Evolutionary conservation across 495 filamentous ascomycete genomes (phyloP).

Genomic region (Trichoderma gamsii): DNA sequence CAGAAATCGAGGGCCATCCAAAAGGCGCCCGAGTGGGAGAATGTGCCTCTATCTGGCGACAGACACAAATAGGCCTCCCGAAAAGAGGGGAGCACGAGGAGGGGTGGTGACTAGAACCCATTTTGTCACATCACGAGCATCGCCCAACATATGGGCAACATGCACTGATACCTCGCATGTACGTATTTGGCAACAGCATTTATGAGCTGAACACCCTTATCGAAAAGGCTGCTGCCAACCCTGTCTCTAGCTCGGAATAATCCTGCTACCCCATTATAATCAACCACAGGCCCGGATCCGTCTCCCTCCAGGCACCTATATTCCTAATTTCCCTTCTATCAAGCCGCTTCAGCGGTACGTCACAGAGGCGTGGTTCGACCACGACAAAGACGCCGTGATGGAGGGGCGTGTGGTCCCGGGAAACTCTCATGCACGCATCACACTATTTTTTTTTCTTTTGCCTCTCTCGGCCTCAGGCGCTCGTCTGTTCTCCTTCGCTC

Average conservation of each 20-base stretch:
- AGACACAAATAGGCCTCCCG: not conserved
- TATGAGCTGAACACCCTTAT: conserved; percentile 8
- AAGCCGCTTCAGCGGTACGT: not conserved
- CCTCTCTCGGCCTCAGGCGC: not conserved
- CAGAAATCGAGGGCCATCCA: not conserved
- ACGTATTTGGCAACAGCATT: not conserved
- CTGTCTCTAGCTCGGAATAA: not conserved
- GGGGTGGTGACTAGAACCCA: not conserved
- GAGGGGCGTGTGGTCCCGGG: not conserved
- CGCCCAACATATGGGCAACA: not conserved
- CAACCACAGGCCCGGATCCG: not conserved
- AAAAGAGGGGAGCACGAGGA: not conserved
- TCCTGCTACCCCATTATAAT: not conserved
- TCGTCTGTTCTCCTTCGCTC: not conserved
- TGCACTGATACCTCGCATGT: not conserved
- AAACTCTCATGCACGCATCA: not conserved
- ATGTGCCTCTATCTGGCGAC: not conserved
- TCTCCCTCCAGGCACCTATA: not conserved
- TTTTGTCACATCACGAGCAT: conserved; percentile 10
- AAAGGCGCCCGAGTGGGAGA: not conserved
- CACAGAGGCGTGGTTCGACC: not conserved
- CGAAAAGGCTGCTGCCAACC: not conserved
- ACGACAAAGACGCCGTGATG: not conserved
- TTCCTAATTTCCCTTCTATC: not conserved
- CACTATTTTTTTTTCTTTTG: not conserved